phyloP scores from a whole-genome alignment of 208 protist genomes.

The Entamoeba invadens region DNA sequence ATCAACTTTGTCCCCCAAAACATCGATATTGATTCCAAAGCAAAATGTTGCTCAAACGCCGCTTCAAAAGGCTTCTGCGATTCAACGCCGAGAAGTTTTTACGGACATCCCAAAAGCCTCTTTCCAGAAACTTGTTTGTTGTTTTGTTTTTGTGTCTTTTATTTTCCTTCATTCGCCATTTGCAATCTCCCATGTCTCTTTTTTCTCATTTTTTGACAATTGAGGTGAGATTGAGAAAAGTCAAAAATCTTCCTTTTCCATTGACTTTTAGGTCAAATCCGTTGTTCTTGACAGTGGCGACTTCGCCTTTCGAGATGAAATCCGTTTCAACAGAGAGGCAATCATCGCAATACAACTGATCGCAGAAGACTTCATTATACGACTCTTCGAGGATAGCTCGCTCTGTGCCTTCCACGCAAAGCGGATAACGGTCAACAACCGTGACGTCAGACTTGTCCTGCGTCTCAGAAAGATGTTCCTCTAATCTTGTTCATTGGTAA shows the following conservation, averaged over 20 bases:
- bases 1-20: not conserved
- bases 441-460: constrained; percentile 45
- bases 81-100: not conserved
- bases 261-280: not conserved
- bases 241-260: not conserved
- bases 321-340: not conserved
- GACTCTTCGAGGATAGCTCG: constrained; percentile 67
- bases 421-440: constrained; percentile 59
- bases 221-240: not conserved
- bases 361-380: constrained; percentile 65
- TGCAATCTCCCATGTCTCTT: not conserved
- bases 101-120: not conserved
- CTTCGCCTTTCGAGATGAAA: not conserved
- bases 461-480: constrained; percentile 5
- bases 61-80: not conserved
- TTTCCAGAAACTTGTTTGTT: not conserved
- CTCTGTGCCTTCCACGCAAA: constrained; percentile 61
- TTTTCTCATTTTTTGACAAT: not conserved
- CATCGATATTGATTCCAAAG: not conserved
- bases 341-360: constrained; percentile 53
- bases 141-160: not conserved
- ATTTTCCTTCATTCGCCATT: not conserved
- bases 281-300: not conserved
- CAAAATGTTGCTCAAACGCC: not conserved
- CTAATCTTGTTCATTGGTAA: too few relatives aligned